Evolutionary conservation across 2,329 filamentous ascomycete species (phyloP), one percentile per base, ranked within the genome.

Genomic region (Aureobasidium sp.): DNA sequence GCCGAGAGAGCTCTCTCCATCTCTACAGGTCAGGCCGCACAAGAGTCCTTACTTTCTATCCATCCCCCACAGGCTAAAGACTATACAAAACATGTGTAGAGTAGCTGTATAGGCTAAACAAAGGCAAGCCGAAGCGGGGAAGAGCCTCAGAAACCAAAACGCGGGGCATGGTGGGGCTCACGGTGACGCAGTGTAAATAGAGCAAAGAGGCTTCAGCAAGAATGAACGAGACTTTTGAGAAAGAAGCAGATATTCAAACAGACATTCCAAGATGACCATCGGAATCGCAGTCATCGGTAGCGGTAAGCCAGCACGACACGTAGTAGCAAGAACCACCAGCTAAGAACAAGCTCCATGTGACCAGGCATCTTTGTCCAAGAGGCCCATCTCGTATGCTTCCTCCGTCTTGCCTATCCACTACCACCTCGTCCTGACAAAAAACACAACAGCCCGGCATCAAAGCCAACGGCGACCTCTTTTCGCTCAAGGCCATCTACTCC

Each of bases 401-500:
- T 19, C 37, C 17, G 31, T 23, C 35, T 29, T 29, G 8, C 6
- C 13, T 3, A n/a, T 4, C 11, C 25, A 42, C 17, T 31, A 9
- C 2, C 4, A 42, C 17, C 11, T 61, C 50, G 15, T 23, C 3
- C 51, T 57, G 31, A 60, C 46, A 19, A 23, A 19, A 23, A 15
- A 47, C 64, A 43, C 61, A 66, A 50, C 62, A 77, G 69, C 86
- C 86, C 13, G 86, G 85, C 46, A 79, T 89, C 57, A 74, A 81
- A 65, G 77, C 79, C 29, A 77, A 74, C 58, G 69, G 77, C 9
- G 59, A 68, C 38, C 73, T 88, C 11, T 70, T 73, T 13, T 57
- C 60, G 1, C 78, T 89, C 64, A 86, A 84, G 72, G 84, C 84
- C 23, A 77, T 87, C 64, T 89, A 85, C 73, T 87, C 84, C 3